Base-by-base conservation (phyloP, 768 basidiomycete genomes). In the Psilocybe subaeruginosa region DNA sequence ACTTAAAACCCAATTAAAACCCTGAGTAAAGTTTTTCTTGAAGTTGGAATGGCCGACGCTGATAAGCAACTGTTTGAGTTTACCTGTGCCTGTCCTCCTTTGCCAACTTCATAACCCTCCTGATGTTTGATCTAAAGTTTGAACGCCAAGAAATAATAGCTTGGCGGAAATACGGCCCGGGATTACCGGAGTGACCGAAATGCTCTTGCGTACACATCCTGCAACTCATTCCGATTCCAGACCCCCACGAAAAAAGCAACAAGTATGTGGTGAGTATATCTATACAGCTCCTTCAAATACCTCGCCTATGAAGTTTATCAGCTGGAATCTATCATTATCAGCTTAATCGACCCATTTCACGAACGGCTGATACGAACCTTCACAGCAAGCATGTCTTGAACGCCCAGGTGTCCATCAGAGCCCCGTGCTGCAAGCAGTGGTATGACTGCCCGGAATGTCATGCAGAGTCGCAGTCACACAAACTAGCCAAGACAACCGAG, bases 391-490 rank as follows among this genome's bases (percentile, higher is more conserved):
- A 99, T 71, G 84, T 99, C 63, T 78, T 99, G 53, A 99, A 99
- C 76, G 93, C 93, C 0, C 97, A 99, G 77, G 97, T 97, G 23
- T 85, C 96, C 39, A 93, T 99, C 67, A 90, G 97, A 29, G 94
- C 97, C 4, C 95, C 96, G 3, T 99, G 97, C 77, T 99, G 97
- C 86, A 92, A 93, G 74, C 90, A 89, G 68, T 99, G 97, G 96
- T 99, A 86, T 71, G 97, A 99, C 80, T 99, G 97, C 70, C 79
- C 95, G 2, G 90, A 98, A 77, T 99, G 97, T 73, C 97, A 99
- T 71, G 92, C 86, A 0, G 97, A 97, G 67, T 71, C 81, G 0
- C 85, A 93, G 71, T 85, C 85, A 56, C 97, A 99, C 68, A 68
- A 64, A 1, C 80, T 99, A 31, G 72, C 76, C 6, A 90, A 86